phyloP scores from a whole-genome alignment of 495 filamentous ascomycete species.

The Daldinia concentrica region DNA sequence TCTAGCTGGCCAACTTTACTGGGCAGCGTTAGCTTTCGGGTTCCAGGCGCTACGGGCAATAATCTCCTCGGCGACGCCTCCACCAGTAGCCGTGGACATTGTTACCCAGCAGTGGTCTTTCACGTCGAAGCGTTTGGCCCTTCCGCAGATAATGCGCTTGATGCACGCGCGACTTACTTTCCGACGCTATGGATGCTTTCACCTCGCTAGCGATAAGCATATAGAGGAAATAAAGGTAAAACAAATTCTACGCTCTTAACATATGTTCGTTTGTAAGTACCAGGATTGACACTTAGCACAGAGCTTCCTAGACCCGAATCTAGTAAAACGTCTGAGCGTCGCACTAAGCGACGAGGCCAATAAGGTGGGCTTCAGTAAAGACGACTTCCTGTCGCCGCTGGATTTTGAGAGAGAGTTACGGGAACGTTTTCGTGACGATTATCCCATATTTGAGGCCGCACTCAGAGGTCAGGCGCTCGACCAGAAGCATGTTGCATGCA shows the following conservation, averaged over 20 bases:
- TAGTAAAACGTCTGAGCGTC: background rate
- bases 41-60: constrained; percentile 30
- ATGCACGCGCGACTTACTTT: constrained; percentile 36
- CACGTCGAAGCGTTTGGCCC: constrained; percentile 13
- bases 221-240: constrained; percentile 18
- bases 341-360: background rate
- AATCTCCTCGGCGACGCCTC: constrained; percentile 19
- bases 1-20: constrained; percentile 33
- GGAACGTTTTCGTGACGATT: constrained; percentile 29
- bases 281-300: background rate
- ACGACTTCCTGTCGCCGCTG: constrained; percentile 25
- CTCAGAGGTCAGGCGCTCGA: constrained; percentile 21
- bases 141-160: constrained; percentile 26
- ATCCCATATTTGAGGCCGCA: constrained; percentile 32
- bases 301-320: constrained; percentile 10
- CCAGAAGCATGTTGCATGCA: constrained; percentile 24
- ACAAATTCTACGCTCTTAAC: background rate
- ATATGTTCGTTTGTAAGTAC: background rate
- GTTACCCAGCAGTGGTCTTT: constrained; percentile 1
- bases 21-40: constrained; percentile 29
- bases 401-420: constrained; percentile 25
- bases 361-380: constrained; percentile 13
- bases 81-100: constrained; percentile 21
- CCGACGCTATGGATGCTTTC: constrained; percentile 27
- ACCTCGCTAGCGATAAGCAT: constrained; percentile 2